Percentiles rank a stretch among this genome's conserved stretches.
These are phyloP conservation scores for Penicillium odoratum DNA, from an alignment of 495 filamentous ascomycete genomes.

Conservation along the genomic window DNA sequence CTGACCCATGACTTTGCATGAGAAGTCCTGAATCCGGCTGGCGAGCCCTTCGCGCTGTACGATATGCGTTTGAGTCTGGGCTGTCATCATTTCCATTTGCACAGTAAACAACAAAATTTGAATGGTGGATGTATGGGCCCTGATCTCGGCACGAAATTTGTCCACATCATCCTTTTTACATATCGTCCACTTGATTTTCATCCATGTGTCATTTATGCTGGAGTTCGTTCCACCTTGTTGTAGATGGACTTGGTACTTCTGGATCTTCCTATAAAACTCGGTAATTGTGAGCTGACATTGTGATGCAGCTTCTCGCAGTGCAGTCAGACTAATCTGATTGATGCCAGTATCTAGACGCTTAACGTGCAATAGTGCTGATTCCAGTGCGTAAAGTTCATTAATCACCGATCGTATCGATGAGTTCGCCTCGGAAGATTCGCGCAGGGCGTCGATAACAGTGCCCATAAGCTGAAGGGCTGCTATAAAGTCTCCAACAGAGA, in stretches of 20 bases:
- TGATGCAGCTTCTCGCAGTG: background rate
- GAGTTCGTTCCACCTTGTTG: background rate
- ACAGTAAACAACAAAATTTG: background rate
- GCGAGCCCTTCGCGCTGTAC: background rate
- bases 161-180: constrained; percentile 1
- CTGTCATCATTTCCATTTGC: background rate
- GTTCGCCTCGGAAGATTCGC: too few relatives aligned
- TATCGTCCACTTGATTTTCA: constrained; percentile 2
- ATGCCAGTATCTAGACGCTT: background rate
- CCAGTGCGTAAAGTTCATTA: background rate
- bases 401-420: too few relatives aligned
- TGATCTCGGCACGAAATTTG: constrained; percentile 2
- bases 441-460: too few relatives aligned
- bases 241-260: background rate
- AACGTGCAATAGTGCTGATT: constrained; percentile 1
- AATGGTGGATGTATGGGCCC: background rate
- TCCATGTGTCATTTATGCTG: background rate
- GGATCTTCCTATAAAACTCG: constrained; percentile 1
- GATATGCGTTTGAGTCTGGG: background rate
- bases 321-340: constrained; percentile 1
- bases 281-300: constrained; percentile 1
- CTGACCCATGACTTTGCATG: background rate
- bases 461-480: too few relatives aligned
- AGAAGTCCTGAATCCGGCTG: background rate
- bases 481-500: too few relatives aligned